Base-by-base conservation (phyloP, 176 grass and related monocot species). In the Saccharum officinarum region DNA sequence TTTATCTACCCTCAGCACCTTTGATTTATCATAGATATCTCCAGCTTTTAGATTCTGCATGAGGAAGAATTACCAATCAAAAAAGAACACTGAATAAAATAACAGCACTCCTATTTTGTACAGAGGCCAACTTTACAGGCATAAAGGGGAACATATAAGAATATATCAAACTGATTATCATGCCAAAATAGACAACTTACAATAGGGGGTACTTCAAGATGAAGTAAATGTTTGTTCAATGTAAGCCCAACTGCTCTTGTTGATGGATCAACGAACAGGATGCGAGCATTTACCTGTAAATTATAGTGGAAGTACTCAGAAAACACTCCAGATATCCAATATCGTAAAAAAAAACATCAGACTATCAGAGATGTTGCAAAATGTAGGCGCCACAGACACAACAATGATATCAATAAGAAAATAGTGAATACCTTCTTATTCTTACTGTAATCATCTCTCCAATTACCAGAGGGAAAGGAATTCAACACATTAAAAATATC, bases 161-260 rank as follows among this genome's bases (percentile, higher is more conserved):
- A 65, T 42, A 22, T 42, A 84, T 37, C 23, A 69, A 80, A 83
- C 17, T 72, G 40, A 52, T 31, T 75, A 20, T 26, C 45, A 64
- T 41, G 49, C 40, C 59, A 79, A 79, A 78, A 11, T 0, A 73
- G 1, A 70, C 79, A 80, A 94, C 93, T 94, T 92, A 98, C 96
- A 90, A 67, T 67, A 83, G 89, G 88, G 50, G 96, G 93, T 83
- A 88, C 70, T 84, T 93, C 90, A 84, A 93, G 92, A 68, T 78
- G 26, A 85, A 98, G 86, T 68, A 95, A 86, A 80, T 87, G 67
- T 68, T 77, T 74, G 79, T 95, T 98, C 83, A 98, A 87, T 75
- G 96, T 95, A 82, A 98, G 89, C 18, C 96, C 96, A 88, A 98
- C 88, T 41, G 96, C 96, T 90, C 96, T 93, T 83, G 93, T 94